Percentiles rank a stretch among this genome's conserved stretches.
Evolutionary conservation across 2,329 filamentous ascomycete species (phyloP).

Genomic region (Parascedosporium putredinis): DNA sequence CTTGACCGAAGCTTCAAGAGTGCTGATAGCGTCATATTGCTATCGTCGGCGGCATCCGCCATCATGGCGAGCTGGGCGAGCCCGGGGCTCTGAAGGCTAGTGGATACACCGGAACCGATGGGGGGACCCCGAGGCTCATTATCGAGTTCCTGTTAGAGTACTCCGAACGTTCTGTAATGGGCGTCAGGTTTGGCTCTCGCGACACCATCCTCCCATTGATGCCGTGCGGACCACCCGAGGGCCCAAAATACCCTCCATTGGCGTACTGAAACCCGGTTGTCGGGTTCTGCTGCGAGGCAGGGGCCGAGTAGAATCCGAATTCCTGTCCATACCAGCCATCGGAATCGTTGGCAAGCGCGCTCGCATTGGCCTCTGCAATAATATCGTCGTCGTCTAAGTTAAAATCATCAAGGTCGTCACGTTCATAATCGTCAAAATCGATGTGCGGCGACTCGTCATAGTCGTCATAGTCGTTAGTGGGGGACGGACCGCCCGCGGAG

Average conservation of each 20-base stretch:
- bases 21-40: constrained; percentile 63
- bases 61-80: constrained; percentile 66
- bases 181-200: constrained; percentile 83
- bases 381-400: constrained; percentile 73
- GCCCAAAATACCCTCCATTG: constrained; percentile 83
- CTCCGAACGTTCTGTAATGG: constrained; percentile 91
- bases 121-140: constrained; percentile 58
- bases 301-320: constrained; percentile 84
- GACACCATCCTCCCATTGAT: constrained; percentile 65
- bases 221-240: constrained; percentile 57
- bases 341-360: constrained; percentile 80
- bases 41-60: constrained; percentile 45
- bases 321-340: constrained; percentile 95
- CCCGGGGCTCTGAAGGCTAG: constrained; percentile 56
- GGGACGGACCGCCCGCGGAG: constrained; percentile 7
- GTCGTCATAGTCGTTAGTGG: constrained; percentile 6
- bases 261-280: constrained; percentile 46
- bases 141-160: constrained; percentile 92
- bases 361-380: constrained; percentile 90
- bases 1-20: constrained; percentile 62
- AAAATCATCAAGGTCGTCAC: constrained; percentile 40
- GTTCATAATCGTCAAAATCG: constrained; percentile 35
- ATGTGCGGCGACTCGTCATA: constrained; percentile 10
- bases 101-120: constrained; percentile 29
- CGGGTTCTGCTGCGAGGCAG: constrained; percentile 30